These are phyloP conservation scores for Ascoidea tarda DNA, from an alignment of 805 yeast species.

Conservation along the genomic window DNA sequence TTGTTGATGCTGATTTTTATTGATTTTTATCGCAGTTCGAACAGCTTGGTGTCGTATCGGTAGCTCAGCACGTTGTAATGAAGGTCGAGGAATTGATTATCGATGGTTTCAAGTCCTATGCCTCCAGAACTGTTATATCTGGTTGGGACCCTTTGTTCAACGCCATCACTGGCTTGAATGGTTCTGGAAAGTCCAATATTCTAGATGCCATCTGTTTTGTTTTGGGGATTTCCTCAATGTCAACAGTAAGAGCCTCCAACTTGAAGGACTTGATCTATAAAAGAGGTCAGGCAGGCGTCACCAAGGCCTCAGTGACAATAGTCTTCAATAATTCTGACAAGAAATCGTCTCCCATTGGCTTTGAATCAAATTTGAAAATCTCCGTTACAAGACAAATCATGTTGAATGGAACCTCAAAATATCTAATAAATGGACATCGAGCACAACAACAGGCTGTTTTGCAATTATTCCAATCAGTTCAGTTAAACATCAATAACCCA, in stretches of 20 bases:
- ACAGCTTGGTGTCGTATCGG: too few relatives aligned
- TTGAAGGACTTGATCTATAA: slow-evolving; percentile 90
- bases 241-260: slow-evolving; percentile 89
- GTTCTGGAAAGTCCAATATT: slow-evolving; percentile 94
- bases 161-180: slow-evolving; percentile 95
- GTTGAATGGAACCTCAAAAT: slow-evolving; percentile 85
- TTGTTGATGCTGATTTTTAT: too few relatives aligned
- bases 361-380: slow-evolving; percentile 61
- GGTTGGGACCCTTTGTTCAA: slow-evolving; percentile 96
- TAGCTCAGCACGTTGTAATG: slow-evolving; percentile 27
- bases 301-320: slow-evolving; percentile 92
- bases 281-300: slow-evolving; percentile 96
- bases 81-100: slow-evolving; percentile 90
- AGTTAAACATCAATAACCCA: slow-evolving; percentile 91
- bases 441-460: slow-evolving; percentile 91
- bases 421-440: slow-evolving; percentile 86
- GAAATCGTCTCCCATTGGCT: slow-evolving; percentile 74
- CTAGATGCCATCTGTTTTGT: slow-evolving; percentile 96
- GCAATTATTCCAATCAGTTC: slow-evolving; percentile 86
- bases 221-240: slow-evolving; percentile 88
- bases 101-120: slow-evolving; percentile 96
- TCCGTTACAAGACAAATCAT: slow-evolving; percentile 87
- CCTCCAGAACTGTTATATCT: slow-evolving; percentile 88
- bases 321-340: slow-evolving; percentile 82
- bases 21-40: too few relatives aligned